Base-by-base conservation (phyloP, 176 grass and related monocot genomes). In the Musa troglodytarum region DNA sequence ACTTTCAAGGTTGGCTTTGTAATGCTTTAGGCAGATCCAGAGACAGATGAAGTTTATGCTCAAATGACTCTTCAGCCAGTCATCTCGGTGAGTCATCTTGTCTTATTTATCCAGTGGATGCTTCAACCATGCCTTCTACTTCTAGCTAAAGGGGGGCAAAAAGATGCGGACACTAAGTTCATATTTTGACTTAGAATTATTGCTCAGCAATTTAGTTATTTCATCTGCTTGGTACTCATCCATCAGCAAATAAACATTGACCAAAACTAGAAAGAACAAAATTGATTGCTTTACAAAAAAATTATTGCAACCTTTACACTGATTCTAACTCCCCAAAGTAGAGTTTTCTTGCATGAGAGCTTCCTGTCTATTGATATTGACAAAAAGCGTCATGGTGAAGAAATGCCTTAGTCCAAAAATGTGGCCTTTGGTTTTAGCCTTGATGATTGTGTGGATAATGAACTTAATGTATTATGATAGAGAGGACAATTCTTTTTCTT, bases 11-110 rank as follows among this genome's bases (percentile, higher is more conserved):
- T 8, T 68, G n/a, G 74, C 50, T 72, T 17, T 43, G 34, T 66
- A 50, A 76, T 84, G 81, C 63, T 81, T 56, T 79, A 99, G 96
- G 96, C 96, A 1, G 96, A 99, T 85, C 80, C 85, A 54, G 96
- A 99, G 50, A 99, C 91, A 49, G 96, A 99, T 57, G 91, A 99
- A 80, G 96, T 99, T 53, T 99, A 99, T 73, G 91, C 96, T n/a
- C 96, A 99, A 77, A 99, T 99, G 96, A 99, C 91, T 77, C 91
- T 99, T 74, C 96, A 99, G 74, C 96, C 96, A 69, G 96, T 99
- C 69, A 99, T 85, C 77, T 83, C 88, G 21, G 96, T 99, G 75
- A 92, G 91, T 78, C 79, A 65, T 69, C 54, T 14, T 59, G 65
- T 74, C 81, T 54, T 17, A 68, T 83, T 83, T 22, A 28, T 24